Conservation (phyloP, 139 green algal genomes). For the Chlorella sp. region DNA sequence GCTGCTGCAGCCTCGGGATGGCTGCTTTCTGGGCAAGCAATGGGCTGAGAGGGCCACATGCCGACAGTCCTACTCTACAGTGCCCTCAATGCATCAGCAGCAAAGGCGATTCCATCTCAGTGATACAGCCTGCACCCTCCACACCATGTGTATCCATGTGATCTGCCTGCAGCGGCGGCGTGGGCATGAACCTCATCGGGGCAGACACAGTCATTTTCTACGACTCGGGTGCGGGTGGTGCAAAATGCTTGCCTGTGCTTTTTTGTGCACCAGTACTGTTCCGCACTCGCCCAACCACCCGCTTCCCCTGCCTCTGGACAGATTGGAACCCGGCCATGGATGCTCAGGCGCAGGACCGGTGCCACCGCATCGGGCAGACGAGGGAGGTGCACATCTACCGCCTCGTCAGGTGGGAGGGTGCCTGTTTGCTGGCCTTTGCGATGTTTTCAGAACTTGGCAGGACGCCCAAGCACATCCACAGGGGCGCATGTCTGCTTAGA, state of each 20-base stretch:
- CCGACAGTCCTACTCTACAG: too few relatives aligned
- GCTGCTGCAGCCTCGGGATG: too few relatives aligned
- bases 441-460: too few relatives aligned
- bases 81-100: too few relatives aligned
- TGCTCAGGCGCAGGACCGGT: slow-evolving; percentile 93
- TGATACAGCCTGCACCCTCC: too few relatives aligned
- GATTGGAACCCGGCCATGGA: slow-evolving; percentile 67
- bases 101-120: too few relatives aligned
- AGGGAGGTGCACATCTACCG: slow-evolving; percentile 98
- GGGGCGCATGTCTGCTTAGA: too few relatives aligned
- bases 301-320: neutral
- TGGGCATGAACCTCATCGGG: slow-evolving; percentile 98
- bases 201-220: slow-evolving; percentile 99
- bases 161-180: slow-evolving; percentile 72
- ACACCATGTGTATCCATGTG: neutral
- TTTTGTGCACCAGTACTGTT: neutral
- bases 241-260: too few relatives aligned
- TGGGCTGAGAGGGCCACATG: too few relatives aligned
- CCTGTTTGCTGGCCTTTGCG: too few relatives aligned
- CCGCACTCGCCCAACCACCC: neutral
- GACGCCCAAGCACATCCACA: too few relatives aligned
- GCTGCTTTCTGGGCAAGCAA: too few relatives aligned
- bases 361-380: slow-evolving; percentile 98
- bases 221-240: slow-evolving; percentile 76
- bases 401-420: slow-evolving; percentile 82